Evolutionary conservation across 805 yeast species (phyloP).

Genomic region (Yarrowia keelungensis): DNA sequence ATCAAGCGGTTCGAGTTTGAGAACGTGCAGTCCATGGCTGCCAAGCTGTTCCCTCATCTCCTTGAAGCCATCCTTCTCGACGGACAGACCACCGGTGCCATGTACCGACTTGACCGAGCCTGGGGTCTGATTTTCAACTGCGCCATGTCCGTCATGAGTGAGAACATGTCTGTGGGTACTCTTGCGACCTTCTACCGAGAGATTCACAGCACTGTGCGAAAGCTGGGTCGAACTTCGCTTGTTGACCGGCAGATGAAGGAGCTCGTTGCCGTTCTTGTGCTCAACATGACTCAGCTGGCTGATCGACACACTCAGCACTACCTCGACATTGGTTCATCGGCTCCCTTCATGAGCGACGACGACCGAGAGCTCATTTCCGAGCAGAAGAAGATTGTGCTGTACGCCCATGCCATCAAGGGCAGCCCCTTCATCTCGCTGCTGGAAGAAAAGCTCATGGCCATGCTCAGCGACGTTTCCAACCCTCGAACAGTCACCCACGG

Average conservation of each 20-base stretch:
- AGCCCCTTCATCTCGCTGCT: slow-evolving; percentile 87
- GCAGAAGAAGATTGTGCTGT: slow-evolving; percentile 83
- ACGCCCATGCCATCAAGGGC: slow-evolving; percentile 33
- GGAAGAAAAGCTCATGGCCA: slow-evolving; percentile 92
- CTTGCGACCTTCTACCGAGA: slow-evolving; percentile 28
- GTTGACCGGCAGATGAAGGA: slow-evolving; percentile 33
- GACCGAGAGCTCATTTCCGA: slow-evolving; percentile 95
- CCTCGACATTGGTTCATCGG: neutral
- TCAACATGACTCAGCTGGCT: slow-evolving; percentile 30
- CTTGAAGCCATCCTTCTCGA: slow-evolving; percentile 65
- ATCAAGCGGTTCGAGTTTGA: slow-evolving; percentile 91
- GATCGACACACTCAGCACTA: slow-evolving; percentile 27
- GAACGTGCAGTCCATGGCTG: slow-evolving; percentile 90
- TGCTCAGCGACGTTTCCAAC: slow-evolving; percentile 57
- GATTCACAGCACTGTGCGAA: slow-evolving; percentile 30
- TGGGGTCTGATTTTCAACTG: slow-evolving; percentile 34
- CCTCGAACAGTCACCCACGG: slow-evolving; percentile 88
- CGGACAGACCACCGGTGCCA: slow-evolving; percentile 34
- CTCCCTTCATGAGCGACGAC: slow-evolving; percentile 57
- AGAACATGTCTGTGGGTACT: slow-evolving; percentile 33
- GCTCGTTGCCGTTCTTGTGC: slow-evolving; percentile 7
- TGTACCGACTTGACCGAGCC: slow-evolving; percentile 32
- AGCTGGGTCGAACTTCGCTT: slow-evolving; percentile 23
- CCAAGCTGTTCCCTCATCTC: slow-evolving; percentile 79
- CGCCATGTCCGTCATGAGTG: slow-evolving; percentile 25